These are phyloP conservation scores for Cordyceps farinosa DNA, from an alignment of 2,329 filamentous ascomycete genomes.

Conservation along the genomic window DNA sequence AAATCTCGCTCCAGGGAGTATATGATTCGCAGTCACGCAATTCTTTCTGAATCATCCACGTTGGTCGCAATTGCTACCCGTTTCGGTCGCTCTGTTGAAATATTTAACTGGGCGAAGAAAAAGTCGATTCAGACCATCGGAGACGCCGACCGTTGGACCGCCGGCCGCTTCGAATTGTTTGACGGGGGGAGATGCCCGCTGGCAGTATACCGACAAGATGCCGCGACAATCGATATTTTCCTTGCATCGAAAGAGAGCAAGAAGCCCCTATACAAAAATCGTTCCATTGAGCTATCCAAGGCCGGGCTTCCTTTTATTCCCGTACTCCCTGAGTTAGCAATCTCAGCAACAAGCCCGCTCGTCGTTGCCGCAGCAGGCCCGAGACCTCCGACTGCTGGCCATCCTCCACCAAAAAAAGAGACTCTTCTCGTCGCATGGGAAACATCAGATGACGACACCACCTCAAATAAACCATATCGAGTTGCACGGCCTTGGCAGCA, in stretches of 20 bases:
- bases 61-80: conserved; percentile 37
- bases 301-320: conserved; percentile 36
- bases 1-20: conserved; percentile 39
- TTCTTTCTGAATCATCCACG: conserved; percentile 38
- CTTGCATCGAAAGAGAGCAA: conserved; percentile 28
- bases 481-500: conserved; percentile 37
- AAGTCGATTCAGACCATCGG: conserved; percentile 38
- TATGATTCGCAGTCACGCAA: conserved; percentile 41
- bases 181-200: conserved; percentile 33
- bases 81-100: conserved; percentile 38
- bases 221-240: conserved; percentile 33
- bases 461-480: conserved; percentile 32
- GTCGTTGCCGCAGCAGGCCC: conserved; percentile 38
- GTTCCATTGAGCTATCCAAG: conserved; percentile 34
- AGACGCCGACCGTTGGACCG: conserved; percentile 37
- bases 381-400: conserved; percentile 35
- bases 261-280: conserved; percentile 35
- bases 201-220: conserved; percentile 34
- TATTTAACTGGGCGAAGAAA: conserved; percentile 39
- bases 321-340: conserved; percentile 38
- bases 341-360: conserved; percentile 38
- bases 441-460: conserved; percentile 27
- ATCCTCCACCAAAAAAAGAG: conserved; percentile 36
- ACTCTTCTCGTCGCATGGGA: conserved; percentile 40
- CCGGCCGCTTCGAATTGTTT: conserved; percentile 34